Conservation (phyloP, 805 yeast genomes). For the Candida pseudofarinosa region DNA sequence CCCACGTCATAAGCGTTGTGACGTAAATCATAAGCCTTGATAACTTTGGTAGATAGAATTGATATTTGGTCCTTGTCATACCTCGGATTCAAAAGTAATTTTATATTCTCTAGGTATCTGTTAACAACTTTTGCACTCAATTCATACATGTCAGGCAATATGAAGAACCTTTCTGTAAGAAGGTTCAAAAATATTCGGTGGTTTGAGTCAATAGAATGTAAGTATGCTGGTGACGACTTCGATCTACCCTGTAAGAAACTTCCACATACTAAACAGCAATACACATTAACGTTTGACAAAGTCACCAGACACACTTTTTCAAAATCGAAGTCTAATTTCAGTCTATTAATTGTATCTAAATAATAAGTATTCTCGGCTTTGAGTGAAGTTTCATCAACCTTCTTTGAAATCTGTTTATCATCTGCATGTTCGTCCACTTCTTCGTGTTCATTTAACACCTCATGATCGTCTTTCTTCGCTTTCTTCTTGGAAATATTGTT, state of each 20-base stretch:
- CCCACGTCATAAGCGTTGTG: slow-evolving; percentile 55
- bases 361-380: slow-evolving; percentile 13
- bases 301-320: slow-evolving; percentile 65
- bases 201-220: slow-evolving; percentile 58
- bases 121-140: slow-evolving; percentile 20
- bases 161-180: slow-evolving; percentile 43
- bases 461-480: not conserved
- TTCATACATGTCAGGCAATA: slow-evolving; percentile 61
- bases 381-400: slow-evolving; percentile 1
- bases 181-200: slow-evolving; percentile 65
- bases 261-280: slow-evolving; percentile 73
- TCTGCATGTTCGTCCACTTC: slow-evolving; percentile 3
- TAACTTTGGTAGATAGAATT: slow-evolving; percentile 21
- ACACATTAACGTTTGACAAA: slow-evolving; percentile 56
- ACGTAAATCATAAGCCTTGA: slow-evolving; percentile 37
- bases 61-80: slow-evolving; percentile 34
- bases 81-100: slow-evolving; percentile 48
- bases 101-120: slow-evolving; percentile 47
- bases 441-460: too few species aligned
- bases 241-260: slow-evolving; percentile 68
- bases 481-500: not conserved
- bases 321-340: slow-evolving; percentile 59
- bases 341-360: slow-evolving; percentile 41
- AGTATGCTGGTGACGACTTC: slow-evolving; percentile 58
- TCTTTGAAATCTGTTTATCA: slow-evolving; percentile 11